Evolutionary conservation across 495 filamentous ascomycete species (phyloP), one percentile per base, ranked within the genome.

Genomic region (Penicillium salamii): DNA sequence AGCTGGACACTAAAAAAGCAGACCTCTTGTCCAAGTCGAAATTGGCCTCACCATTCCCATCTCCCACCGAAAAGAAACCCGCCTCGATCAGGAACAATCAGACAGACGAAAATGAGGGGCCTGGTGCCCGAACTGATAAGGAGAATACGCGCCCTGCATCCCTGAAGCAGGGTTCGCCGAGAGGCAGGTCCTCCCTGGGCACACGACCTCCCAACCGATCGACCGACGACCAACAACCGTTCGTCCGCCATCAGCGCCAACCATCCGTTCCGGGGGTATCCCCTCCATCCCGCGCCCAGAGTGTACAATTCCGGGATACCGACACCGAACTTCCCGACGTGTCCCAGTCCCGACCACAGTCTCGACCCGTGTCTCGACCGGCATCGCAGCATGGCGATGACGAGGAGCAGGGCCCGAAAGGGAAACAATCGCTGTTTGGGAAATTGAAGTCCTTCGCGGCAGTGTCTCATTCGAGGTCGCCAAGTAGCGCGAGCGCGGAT

Each of bases 281-380:
- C 15, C 74, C 71, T 20, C 68, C 75, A 1, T 74, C 78, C 7
- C 72, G 72, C 18, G 68, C 78, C 38, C 78, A 75, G 15, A 86
- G 79, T 53, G 85, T 89, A 11, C 85, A 89, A 53, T 89, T 89
- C 57, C 75, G 73, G 21, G 65, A 78, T 44, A 74, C 82, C 11
- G 67, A 78, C 28, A 66, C 54, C 18, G 70, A 72, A 45, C 70
- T 72, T 20, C 46, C 65, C 18, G 69, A 77, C 15, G 43, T 54
- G 14, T 52, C 71, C 20, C 77, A 78, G 39, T 77, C 73, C 17
- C 68, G 79, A 49, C 72, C 80, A 7, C 78, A 80, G 49, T 78
- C 74, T 29, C 68, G 80, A 46, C 74, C 80, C 7, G 71, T 73
- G 15, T 86, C 85, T 9, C 72, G 79, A 64, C 36, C 35, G 2